phyloP scores from a whole-genome alignment of 805 yeast genomes.

The Komagataella mondaviorum region DNA sequence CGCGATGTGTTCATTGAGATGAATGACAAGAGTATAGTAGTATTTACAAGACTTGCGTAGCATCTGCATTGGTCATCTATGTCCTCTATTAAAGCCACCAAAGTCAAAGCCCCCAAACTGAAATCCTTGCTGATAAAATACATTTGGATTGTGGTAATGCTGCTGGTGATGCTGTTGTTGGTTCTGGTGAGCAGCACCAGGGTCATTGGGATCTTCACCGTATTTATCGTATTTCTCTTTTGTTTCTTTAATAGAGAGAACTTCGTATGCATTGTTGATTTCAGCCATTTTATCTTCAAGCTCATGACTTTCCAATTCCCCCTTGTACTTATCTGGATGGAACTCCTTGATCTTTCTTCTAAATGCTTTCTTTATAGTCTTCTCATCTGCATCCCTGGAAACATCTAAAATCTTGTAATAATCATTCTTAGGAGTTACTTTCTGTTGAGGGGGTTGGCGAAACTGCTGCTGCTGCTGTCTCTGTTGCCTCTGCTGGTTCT shows the following conservation, averaged over 20 bases:
- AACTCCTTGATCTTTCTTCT: conserved; percentile 63
- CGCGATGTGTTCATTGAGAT: too few species aligned
- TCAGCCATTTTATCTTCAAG: conserved; percentile 82
- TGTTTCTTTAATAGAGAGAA: conserved; percentile 51
- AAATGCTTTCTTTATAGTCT: conserved; percentile 70
- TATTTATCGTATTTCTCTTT: conserved; percentile 48
- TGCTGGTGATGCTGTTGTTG: conserved; percentile 5
- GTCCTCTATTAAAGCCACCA: background rate
- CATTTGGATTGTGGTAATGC: background rate
- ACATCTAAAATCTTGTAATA: conserved; percentile 73
- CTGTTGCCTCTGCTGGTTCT: conserved; percentile 21
- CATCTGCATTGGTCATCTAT: background rate
- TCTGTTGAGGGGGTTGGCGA: conserved; percentile 4
- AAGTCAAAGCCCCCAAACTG: background rate
- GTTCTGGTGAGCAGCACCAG: conserved; percentile 1
- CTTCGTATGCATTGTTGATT: conserved; percentile 88
- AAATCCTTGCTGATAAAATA: background rate
- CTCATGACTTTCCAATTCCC: conserved; percentile 40
- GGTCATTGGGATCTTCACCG: conserved; percentile 14
- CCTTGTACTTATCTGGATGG: conserved; percentile 85
- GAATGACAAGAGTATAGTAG: background rate
- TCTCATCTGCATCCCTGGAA: conserved; percentile 49
- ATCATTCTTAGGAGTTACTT: conserved; percentile 30
- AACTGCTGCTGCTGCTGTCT: conserved; percentile 17
- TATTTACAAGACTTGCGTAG: background rate